Conservation (phyloP, 306 rosid species). For the Vigna mungo region DNA sequence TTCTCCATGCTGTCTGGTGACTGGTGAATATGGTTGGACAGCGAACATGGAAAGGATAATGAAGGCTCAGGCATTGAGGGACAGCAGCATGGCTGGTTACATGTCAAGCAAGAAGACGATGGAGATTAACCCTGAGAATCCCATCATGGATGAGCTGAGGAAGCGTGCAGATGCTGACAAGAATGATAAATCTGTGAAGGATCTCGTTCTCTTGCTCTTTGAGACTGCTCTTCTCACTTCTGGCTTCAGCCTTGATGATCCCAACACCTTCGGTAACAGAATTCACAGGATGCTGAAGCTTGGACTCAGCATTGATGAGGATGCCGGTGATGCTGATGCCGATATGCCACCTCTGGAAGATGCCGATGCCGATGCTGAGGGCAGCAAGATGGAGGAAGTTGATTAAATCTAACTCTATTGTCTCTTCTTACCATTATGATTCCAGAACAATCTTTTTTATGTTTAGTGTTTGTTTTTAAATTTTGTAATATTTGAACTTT, state of each 20-base stretch:
- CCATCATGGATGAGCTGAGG: slow-evolving; percentile 95
- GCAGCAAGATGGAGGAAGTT: slow-evolving; percentile 98
- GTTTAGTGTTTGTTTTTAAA: slow-evolving; percentile 9
- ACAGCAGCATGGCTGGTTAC: slow-evolving; percentile 92
- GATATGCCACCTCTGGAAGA: slow-evolving; percentile 95
- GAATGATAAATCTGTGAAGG: slow-evolving; percentile 96
- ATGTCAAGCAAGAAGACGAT: slow-evolving; percentile 97
- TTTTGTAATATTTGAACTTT: slow-evolving; percentile 1
- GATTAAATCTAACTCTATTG: slow-evolving; percentile 51
- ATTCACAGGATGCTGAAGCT: slow-evolving; percentile 97
- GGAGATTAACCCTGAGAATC: slow-evolving; percentile 95
- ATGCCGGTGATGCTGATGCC: slow-evolving; percentile 59
- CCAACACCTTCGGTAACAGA: slow-evolving; percentile 96
- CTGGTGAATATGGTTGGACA: slow-evolving; percentile 96
- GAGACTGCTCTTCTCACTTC: slow-evolving; percentile 94
- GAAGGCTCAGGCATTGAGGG: slow-evolving; percentile 96
- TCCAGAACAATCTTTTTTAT: not conserved
- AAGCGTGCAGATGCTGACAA: slow-evolving; percentile 84
- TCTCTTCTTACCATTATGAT: too few species aligned
- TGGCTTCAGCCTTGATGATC: slow-evolving; percentile 96
- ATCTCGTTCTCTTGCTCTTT: slow-evolving; percentile 84
- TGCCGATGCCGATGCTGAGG: slow-evolving; percentile 81
- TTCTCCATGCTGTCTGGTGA: slow-evolving; percentile 94
- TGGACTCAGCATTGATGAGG: slow-evolving; percentile 94
- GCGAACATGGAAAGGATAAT: slow-evolving; percentile 98